Base-by-base conservation (phyloP, 345 rosid genomes). In the Carallia pectinifolia region DNA sequence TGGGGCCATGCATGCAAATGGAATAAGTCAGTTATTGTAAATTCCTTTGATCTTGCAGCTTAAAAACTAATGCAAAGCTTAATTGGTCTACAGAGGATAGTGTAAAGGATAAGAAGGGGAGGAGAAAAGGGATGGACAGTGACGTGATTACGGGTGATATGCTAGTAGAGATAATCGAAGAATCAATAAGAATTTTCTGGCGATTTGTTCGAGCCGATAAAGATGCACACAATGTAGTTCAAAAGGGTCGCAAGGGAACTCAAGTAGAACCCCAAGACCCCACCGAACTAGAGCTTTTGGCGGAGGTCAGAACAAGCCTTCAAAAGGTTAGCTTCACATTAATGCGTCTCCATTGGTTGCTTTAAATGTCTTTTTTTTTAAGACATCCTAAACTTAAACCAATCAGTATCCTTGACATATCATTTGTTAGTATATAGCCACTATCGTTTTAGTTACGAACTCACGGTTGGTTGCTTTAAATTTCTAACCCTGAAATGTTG, bases 131-230 rank as follows among this genome's bases (percentile, higher is more conserved):
- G 47, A 77, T 68, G 70, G 86, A 83, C 15, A 85, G 73, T 0
- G 67, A 78, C 53, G 77, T 80, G 62, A 79, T 87, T 64, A 83
- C 83, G 19, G 88, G 91, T 33, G 90, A 92, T 4, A 75, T 62
- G 70, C 80, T 95, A n/a, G 87, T 90, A 13, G 97, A 95, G 73
- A 92, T 88, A 59, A 75, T 92, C 85, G 97, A 95, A 64, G 99
- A 95, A 82, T 89, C 97, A 3, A 90, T 95, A 69, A 71, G 97
- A 76, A 82, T 86, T n/a, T 90, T 90, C 44, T 92, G 99, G 99
- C 80, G 77, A 61, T 92, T 92, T 55, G 81, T 90, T 68, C 88
- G 96, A 58, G 86, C 84, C 37, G 99, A 95, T 78, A 95, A 88
- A 77, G 79, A 86, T 15, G 67, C 91, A 7, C 83, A 70, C 33